Base-by-base conservation (phyloP, 2,329 filamentous ascomycete species). In the Penicillium frequentans region DNA sequence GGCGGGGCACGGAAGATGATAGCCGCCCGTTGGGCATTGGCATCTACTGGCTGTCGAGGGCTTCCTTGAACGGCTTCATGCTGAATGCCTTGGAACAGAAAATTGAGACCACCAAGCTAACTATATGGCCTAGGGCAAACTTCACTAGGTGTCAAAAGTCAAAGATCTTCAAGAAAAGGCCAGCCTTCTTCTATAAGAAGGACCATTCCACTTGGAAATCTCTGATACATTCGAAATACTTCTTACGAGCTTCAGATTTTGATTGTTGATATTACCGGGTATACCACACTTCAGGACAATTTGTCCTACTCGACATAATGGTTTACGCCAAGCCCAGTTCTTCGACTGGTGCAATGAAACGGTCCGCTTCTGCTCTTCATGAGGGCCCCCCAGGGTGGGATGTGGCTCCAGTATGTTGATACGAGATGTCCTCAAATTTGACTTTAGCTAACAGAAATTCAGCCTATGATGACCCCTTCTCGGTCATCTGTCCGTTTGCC, bases 351-450 rank as follows among this genome's bases (percentile, higher is more conserved):
- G 62, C 65, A 52, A 65, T 67, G 62, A 73, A 73, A 58, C 63
- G 71, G 43, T 68, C 71, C 37, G 64, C 66, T 39, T 72, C 70
- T 8, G 58, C 66, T 21, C 53, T 70, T 19, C 59, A 70, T 31
- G 68, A 70, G 53, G 68, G 67, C 13, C 63, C 59, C 24, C 52
- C 56, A 35, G 64, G 68, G n/a, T 73, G 71, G 71, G 68, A 70
- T 29, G 62, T 61, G 39, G 55, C 60, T 65, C 69, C 70, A 44
- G 70, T 73, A 53, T 64, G 70, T 65, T 23, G 42, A 23, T 24
- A 26, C n/a, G 8, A 19, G 8, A 5, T 39, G 16, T 19, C 3
- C 6, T 39, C 35, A 11, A 11, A 10, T 1, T 6, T 39, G 8
- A 39, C 16, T 19, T 11, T 45, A 52, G 29, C 19, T 46, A 46